These are phyloP conservation scores for Eucalyptus shirleyi DNA, from an alignment of 345 rosid genomes.

Conservation along the genomic window DNA sequence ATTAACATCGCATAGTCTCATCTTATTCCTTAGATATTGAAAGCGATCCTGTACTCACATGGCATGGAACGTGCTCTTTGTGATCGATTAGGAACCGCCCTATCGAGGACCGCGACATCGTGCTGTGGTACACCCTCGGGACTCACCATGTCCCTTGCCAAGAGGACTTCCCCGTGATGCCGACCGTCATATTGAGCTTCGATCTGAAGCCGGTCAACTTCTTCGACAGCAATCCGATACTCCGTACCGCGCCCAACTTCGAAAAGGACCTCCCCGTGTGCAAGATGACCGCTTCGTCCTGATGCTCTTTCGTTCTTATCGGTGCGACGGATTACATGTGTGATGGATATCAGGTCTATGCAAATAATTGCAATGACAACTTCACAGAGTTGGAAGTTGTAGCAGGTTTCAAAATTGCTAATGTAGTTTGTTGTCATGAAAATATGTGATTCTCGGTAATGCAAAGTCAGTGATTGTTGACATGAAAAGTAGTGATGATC, in stretches of 20 bases:
- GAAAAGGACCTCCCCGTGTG: slow-evolving; percentile 44
- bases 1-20: neutral
- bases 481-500: too few species aligned
- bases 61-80: neutral
- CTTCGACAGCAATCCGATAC: slow-evolving; percentile 54
- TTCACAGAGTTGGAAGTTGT: too few species aligned
- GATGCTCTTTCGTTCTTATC: neutral
- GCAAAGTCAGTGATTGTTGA: too few species aligned
- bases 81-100: slow-evolving; percentile 28
- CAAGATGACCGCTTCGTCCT: neutral
- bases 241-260: slow-evolving; percentile 21
- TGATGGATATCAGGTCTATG: neutral
- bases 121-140: slow-evolving; percentile 68
- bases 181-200: slow-evolving; percentile 51
- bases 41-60: neutral
- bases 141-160: slow-evolving; percentile 75
- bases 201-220: slow-evolving; percentile 63
- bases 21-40: neutral
- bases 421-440: too few species aligned
- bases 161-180: slow-evolving; percentile 80
- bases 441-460: too few species aligned
- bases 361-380: neutral
- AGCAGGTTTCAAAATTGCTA: too few species aligned
- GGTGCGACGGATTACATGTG: neutral
- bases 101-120: slow-evolving; percentile 48